These are phyloP conservation scores for Huntiella omanensis DNA, from an alignment of 2,329 filamentous ascomycete species.

Conservation along the genomic window DNA sequence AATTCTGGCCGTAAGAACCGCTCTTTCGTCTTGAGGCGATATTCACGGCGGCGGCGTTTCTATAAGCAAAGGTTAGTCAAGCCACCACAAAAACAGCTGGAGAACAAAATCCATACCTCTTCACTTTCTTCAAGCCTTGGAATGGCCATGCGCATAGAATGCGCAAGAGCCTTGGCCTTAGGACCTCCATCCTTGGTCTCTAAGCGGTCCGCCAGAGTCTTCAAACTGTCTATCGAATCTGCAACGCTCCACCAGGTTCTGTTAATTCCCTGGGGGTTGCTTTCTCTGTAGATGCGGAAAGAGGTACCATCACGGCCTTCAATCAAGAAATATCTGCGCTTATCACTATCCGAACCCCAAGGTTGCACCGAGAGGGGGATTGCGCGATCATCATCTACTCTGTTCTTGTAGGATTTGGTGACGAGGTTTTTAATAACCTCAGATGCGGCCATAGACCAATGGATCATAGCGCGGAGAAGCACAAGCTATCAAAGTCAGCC, in stretches of 20 bases:
- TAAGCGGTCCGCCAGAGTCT: slow-evolving; percentile 55
- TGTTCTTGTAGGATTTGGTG: slow-evolving; percentile 71
- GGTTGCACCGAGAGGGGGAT: slow-evolving; percentile 77
- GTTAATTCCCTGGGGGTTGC: slow-evolving; percentile 58
- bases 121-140: slow-evolving; percentile 86
- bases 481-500: slow-evolving; percentile 41
- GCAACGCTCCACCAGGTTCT: slow-evolving; percentile 86
- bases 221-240: slow-evolving; percentile 73
- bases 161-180: slow-evolving; percentile 58
- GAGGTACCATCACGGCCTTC: slow-evolving; percentile 88
- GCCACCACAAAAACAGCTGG: background rate
- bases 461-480: slow-evolving; percentile 61
- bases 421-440: slow-evolving; percentile 66
- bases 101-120: slow-evolving; percentile 37
- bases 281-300: slow-evolving; percentile 87
- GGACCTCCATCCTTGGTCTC: slow-evolving; percentile 59
- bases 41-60: slow-evolving; percentile 88
- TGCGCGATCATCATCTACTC: slow-evolving; percentile 62
- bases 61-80: slow-evolving; percentile 19
- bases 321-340: slow-evolving; percentile 81
- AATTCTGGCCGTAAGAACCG: slow-evolving; percentile 75
- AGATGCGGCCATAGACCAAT: slow-evolving; percentile 82
- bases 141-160: slow-evolving; percentile 60
- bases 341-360: slow-evolving; percentile 79
- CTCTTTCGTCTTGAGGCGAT: slow-evolving; percentile 68